Base-by-base conservation (phyloP, 257 asterid genomes). In the Ophiorrhiza pumila region DNA sequence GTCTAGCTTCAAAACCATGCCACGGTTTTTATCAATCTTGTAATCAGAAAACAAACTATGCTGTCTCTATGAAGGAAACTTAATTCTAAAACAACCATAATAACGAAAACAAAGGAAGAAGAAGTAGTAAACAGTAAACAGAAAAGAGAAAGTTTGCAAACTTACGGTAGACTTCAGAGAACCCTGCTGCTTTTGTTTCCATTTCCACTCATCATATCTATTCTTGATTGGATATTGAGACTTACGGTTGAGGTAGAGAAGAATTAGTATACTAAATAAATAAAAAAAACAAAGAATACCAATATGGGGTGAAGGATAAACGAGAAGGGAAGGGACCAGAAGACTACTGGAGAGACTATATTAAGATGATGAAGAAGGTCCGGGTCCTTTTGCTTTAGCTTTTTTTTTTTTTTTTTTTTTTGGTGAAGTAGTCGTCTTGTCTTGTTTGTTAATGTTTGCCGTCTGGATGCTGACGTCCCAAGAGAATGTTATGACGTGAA, bases 401-500 rank as follows among this genome's bases (percentile, higher is more conserved):
- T 59, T 18, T 25, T 7, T 17, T 11, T 34, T 31, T 35, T 29
- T 49, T 29, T 13, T 12, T 47, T 42, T 10, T 52, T n/a, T n/a
- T n/a, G n/a, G n/a, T 22, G 47, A 62, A 69, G 11, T 14, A 34
- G 32, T 57, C 27, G 68, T 49, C 37, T 43, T 50, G 65, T n/a
- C 52, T 27, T 7, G 32, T 63, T 10, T 25, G 7, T 3, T 37
- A 2, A 0, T 53, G n/a, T 34, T 27, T 14, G 20, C 25, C 3
- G n/a, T 27, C 10, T 22, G 65, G 39, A 42, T 13, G 31, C 31
- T 76, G 76, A 76, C 70, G 78, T 72, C 61, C 45, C 63, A 52
- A 60, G 59, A 67, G 78, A 72, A 80, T 76, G 73, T 76, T 78
- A 52, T 76, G 81, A 80, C 70, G 81, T 56, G 22, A 64, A 71